Percentiles rank a stretch among this genome's conserved stretches.
These are phyloP conservation scores for Hypoxylon subgilvum DNA, from an alignment of 495 filamentous ascomycete genomes.

Conservation along the genomic window DNA sequence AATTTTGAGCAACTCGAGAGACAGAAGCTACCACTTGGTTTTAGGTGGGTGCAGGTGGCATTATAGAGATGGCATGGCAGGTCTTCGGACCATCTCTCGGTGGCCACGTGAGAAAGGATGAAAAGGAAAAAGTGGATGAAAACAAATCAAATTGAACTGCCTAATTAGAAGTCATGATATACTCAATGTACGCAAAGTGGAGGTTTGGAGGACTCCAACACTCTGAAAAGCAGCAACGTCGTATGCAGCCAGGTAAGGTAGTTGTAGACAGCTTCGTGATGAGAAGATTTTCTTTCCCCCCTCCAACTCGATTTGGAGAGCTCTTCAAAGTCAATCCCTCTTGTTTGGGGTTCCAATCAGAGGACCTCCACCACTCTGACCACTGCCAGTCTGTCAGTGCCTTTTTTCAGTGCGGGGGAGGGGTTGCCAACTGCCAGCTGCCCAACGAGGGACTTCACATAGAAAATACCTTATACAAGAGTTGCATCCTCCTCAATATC, in stretches of 20 bases:
- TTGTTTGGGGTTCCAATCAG: too few species aligned
- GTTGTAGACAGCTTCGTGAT: conserved; percentile 9
- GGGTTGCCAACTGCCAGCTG: conserved; percentile 7
- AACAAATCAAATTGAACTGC: conserved; percentile 22
- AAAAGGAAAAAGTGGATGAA: conserved; percentile 26
- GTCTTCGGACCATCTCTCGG: conserved; percentile 22
- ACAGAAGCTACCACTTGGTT: conserved; percentile 24
- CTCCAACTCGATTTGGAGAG: background rate
- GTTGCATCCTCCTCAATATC: too few species aligned
- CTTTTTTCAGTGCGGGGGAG: conserved; percentile 33
- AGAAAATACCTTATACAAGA: too few species aligned
- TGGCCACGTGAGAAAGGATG: conserved; percentile 4
- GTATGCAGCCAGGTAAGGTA: conserved; percentile 20
- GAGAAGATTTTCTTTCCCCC: conserved; percentile 1
- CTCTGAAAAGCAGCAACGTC: conserved; percentile 16
- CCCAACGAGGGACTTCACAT: background rate
- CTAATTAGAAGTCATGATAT: conserved; percentile 33
- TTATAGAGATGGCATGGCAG: conserved; percentile 10
- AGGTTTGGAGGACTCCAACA: conserved; percentile 31
- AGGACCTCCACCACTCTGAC: background rate
- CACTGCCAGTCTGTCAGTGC: too few species aligned
- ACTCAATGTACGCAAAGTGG: conserved; percentile 18
- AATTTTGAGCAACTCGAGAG: conserved; percentile 9
- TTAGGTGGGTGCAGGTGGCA: conserved; percentile 39
- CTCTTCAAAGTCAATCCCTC: too few species aligned